phyloP scores from a whole-genome alignment of 208 protist genomes.

The Acanthamoeba royreba region DNA sequence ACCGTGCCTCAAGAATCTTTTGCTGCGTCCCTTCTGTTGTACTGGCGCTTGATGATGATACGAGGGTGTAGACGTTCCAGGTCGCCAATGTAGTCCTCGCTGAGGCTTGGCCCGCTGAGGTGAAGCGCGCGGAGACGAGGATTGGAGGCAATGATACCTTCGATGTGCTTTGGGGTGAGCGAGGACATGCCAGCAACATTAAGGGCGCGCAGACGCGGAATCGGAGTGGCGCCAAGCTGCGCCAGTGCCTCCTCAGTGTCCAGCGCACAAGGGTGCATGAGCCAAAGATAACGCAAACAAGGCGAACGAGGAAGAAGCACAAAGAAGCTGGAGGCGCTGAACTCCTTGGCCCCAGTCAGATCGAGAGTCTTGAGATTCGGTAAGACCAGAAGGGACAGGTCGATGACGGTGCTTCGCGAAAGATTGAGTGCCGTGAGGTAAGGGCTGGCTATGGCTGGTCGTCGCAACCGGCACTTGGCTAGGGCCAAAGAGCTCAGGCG shows the following conservation, averaged over 20 bases:
- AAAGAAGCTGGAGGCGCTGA: neutral
- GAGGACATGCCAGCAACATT: neutral
- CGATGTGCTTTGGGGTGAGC: neutral
- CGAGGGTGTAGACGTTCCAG: neutral
- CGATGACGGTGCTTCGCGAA: neutral
- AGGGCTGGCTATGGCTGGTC: neutral
- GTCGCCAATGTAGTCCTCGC: neutral
- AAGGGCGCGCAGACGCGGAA: neutral
- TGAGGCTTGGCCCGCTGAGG: neutral
- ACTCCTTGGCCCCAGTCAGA: neutral
- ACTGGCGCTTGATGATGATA: neutral
- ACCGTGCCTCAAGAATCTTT: too few relatives aligned
- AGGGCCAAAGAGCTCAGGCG: neutral
- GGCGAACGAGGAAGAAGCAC: neutral
- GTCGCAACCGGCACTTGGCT: neutral
- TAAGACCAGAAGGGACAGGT: neutral
- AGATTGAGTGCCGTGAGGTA: neutral
- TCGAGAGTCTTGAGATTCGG: neutral
- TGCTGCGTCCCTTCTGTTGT: too few relatives aligned
- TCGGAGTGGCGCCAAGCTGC: neutral
- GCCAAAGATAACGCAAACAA: neutral
- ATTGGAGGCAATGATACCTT: neutral
- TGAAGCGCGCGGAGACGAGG: neutral
- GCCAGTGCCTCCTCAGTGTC: neutral
- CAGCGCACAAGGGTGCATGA: neutral